phyloP scores from a whole-genome alignment of 441 rosid species.

The Gossypium trilobum region DNA sequence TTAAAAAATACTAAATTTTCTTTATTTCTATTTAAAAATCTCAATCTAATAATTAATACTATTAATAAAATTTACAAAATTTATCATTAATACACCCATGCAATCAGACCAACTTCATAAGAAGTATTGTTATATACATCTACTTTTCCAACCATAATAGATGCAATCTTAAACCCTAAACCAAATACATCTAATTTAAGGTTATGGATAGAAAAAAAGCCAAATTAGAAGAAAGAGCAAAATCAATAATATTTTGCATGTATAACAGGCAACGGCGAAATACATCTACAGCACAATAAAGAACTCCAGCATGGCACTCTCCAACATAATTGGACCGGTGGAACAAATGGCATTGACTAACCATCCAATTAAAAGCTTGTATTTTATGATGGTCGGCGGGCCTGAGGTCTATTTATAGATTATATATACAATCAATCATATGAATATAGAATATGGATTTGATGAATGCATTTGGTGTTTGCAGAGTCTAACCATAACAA shows the following conservation, averaged over 20 bases:
- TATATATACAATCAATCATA: not conserved
- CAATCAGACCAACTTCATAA: no score
- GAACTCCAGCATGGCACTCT: slow-evolving; percentile 32
- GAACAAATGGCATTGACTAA: slow-evolving; percentile 9
- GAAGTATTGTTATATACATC: no score
- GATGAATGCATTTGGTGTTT: not conserved
- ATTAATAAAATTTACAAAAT: no score
- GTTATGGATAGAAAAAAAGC: no score
- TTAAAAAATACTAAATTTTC: no score
- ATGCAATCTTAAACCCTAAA: no score
- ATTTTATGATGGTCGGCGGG: slow-evolving; percentile 26
- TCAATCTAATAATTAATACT: no score
- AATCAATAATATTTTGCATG: not conserved
- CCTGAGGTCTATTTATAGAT: slow-evolving; percentile 30
- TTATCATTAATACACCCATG: no score
- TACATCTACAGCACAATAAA: slow-evolving; percentile 19
- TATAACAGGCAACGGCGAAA: slow-evolving; percentile 28
- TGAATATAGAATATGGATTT: not conserved
- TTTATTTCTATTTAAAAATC: no score
- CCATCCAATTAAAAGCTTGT: slow-evolving; percentile 38
- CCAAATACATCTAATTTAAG: no score
- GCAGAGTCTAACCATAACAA: slow-evolving; percentile 35
- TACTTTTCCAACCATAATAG: no score
- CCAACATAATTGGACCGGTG: slow-evolving; percentile 9
- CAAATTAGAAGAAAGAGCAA: no score